Conservation (phyloP, 2,329 filamentous ascomycete species). For the Trematosphaeria pertusa region DNA sequence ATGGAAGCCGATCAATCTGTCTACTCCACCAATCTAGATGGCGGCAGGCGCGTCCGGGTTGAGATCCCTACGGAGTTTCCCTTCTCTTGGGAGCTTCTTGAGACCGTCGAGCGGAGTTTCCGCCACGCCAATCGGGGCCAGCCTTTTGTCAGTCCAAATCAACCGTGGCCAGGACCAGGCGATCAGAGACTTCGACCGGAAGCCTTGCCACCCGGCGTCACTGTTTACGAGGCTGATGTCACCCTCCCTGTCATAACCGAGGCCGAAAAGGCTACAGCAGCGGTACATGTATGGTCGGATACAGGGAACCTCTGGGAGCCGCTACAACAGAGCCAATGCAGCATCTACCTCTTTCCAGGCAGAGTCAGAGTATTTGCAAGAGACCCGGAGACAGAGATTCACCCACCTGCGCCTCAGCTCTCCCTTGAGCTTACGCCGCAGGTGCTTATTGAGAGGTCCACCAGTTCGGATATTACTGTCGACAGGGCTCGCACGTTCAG, state of each 20-base stretch:
- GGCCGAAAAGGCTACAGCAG: constrained; percentile 23
- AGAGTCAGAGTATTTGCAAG: constrained; percentile 22
- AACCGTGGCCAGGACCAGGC: constrained; percentile 15
- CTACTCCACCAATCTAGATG: constrained; percentile 23
- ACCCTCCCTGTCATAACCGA: constrained; percentile 9
- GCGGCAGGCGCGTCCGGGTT: constrained; percentile 16
- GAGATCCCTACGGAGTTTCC: constrained; percentile 30
- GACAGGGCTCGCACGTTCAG: constrained; percentile 4
- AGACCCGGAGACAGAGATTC: constrained; percentile 10
- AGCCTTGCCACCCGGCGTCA: constrained; percentile 7
- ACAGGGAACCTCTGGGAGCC: constrained; percentile 15
- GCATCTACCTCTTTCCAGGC: constrained; percentile 22
- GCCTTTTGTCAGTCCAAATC: constrained; percentile 28
- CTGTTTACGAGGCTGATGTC: constrained; percentile 11
- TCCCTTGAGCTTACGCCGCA: constrained; percentile 14
- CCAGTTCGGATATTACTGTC: constrained; percentile 6
- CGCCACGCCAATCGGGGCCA: constrained; percentile 19
- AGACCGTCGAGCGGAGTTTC: constrained; percentile 25
- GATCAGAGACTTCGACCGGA: constrained; percentile 7
- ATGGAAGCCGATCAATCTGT: constrained; percentile 30
- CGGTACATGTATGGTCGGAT: constrained; percentile 25
- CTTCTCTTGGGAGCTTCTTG: constrained; percentile 24
- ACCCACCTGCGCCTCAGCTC: constrained; percentile 21
- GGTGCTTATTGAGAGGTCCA: constrained; percentile 3
- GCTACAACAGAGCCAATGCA: constrained; percentile 20